Evolutionary conservation across 2,329 filamentous ascomycete species (phyloP).

Genomic region (Beauveria rudraprayagi): DNA sequence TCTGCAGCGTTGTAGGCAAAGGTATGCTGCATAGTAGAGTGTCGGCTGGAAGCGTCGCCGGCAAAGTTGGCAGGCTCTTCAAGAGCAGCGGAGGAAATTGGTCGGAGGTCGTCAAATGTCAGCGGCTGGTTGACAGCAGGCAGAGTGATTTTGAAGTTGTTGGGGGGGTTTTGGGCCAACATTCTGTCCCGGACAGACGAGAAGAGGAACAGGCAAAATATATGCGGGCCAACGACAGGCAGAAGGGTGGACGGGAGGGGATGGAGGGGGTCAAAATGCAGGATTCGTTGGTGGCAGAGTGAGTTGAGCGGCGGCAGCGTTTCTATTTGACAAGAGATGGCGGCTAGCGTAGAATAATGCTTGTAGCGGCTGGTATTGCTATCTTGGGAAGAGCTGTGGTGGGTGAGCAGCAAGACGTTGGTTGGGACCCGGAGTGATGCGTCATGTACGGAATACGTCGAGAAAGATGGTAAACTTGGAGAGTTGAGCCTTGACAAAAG

Average conservation of each 20-base stretch:
- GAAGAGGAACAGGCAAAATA: conserved; percentile 3
- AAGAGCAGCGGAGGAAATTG: neutral
- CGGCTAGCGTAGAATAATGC: conserved; percentile 6
- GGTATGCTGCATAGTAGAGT: conserved; percentile 19
- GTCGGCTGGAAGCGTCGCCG: conserved; percentile 39
- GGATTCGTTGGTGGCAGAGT: conserved; percentile 9
- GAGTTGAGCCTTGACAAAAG: neutral
- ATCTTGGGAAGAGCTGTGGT: conserved; percentile 2
- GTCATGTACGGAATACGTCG: neutral
- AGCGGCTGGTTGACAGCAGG: conserved; percentile 8
- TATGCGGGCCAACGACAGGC: conserved; percentile 11
- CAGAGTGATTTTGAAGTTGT: conserved; percentile 8
- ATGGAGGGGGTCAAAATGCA: conserved; percentile 6
- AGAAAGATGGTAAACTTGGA: neutral
- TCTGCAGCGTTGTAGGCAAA: conserved; percentile 13
- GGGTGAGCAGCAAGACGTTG: neutral
- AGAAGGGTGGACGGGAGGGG: conserved; percentile 1
- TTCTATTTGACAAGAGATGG: conserved; percentile 4
- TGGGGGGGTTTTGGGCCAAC: neutral
- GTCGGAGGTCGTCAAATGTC: conserved; percentile 9
- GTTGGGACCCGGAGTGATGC: neutral
- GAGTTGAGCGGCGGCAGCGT: conserved; percentile 9
- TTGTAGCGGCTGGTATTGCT: conserved; percentile 6
- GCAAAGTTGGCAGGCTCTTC: conserved; percentile 31
- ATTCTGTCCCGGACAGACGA: conserved; percentile 4